A percentile compares a stretch with the other conserved stretches of the same genome.
Conservation (phyloP, 148 eudicot genomes). For the Rhododendron williamsianum region DNA sequence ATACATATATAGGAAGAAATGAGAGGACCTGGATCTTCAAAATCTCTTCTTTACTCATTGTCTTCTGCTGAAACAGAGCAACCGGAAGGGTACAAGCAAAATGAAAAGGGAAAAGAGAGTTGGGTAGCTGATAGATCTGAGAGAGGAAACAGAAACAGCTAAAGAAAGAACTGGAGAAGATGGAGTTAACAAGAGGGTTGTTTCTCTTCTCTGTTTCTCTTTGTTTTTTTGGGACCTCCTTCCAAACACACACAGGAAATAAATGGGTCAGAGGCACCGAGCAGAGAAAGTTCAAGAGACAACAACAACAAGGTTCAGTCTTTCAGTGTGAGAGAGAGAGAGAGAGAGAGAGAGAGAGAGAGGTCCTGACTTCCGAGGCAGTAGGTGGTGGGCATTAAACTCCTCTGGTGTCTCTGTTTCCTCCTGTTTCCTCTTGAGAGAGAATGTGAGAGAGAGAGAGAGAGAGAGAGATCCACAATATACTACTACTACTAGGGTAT, state of each 20-base stretch:
- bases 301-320: conserved; percentile 1
- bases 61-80: conserved; percentile 4
- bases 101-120: not conserved
- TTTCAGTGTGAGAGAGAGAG: too few relatives aligned
- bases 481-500: not conserved
- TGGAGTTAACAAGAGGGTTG: not conserved
- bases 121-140: conserved; percentile 36
- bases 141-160: not conserved
- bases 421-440: conserved; percentile 47
- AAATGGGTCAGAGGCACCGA: conserved; percentile 15
- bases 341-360: conserved; percentile 10
- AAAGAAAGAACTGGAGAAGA: not conserved
- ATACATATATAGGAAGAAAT: not conserved
- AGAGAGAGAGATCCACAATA: conserved; percentile 8
- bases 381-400: conserved; percentile 61
- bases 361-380: conserved; percentile 13
- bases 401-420: conserved; percentile 20
- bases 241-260: conserved; percentile 9
- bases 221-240: not conserved
- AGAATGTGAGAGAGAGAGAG: not conserved
- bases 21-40: conserved; percentile 76
- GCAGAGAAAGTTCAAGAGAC: conserved; percentile 9
- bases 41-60: conserved; percentile 94
- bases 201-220: not conserved
- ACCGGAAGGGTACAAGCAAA: not conserved